Conservation (phyloP, 2,329 filamentous ascomycete species). For the Cadophora malorum region DNA sequence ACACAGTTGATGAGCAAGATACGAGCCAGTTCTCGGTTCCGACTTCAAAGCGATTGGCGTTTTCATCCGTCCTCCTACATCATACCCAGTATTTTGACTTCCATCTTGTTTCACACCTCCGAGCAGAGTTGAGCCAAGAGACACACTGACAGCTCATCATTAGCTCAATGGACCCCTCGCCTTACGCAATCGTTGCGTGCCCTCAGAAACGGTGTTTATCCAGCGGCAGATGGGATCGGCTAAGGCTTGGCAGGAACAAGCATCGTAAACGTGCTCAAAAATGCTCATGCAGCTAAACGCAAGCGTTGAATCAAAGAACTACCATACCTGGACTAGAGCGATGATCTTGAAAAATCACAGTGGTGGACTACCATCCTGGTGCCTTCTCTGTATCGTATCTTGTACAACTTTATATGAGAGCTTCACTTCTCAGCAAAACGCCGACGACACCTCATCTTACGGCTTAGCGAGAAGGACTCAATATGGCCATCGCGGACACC, state of each 20-base stretch:
- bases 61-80: neutral
- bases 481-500: slow-evolving; percentile 27
- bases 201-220: neutral
- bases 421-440: neutral
- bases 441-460: neutral
- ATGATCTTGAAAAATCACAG: neutral
- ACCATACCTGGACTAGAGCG: neutral
- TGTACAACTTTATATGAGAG: neutral
- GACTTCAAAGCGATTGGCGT: neutral
- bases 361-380: neutral
- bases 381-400: too few relatives aligned
- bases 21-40: slow-evolving; percentile 2
- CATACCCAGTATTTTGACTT: neutral
- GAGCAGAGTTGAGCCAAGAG: neutral
- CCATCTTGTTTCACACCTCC: neutral
- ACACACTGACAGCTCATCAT: neutral
- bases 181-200: neutral
- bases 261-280: slow-evolving; percentile 8
- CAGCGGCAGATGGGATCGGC: neutral
- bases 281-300: neutral
- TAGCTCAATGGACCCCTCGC: neutral
- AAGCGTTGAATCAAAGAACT: neutral
- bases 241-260: slow-evolving; percentile 3
- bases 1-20: neutral
- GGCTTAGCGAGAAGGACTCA: neutral